These are phyloP conservation scores for Phialophora verrucosa DNA, from an alignment of 2,329 filamentous ascomycete species.

Conservation along the genomic window DNA sequence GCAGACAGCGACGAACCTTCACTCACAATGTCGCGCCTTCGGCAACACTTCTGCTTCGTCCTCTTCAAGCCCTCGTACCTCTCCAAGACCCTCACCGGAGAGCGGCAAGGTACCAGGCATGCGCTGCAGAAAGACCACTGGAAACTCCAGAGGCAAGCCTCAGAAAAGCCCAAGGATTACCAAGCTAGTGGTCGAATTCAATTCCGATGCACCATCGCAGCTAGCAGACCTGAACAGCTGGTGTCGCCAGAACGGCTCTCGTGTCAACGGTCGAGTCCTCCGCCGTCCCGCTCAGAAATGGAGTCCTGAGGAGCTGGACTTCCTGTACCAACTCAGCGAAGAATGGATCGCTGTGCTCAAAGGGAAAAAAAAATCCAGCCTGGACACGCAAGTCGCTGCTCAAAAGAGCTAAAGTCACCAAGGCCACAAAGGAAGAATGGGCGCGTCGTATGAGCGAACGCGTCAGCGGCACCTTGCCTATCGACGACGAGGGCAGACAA, in stretches of 20 bases:
- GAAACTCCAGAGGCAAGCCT: neutral
- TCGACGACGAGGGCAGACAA: neutral
- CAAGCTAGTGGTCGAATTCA: neutral
- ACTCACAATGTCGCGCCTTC: neutral
- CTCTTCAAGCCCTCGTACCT: no score
- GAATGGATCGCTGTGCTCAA: neutral
- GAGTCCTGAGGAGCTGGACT: conserved; percentile 40
- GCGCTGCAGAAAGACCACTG: neutral
- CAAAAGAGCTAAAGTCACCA: neutral
- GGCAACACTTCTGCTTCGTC: no score
- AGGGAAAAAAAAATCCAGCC: neutral
- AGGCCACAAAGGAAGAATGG: conserved; percentile 3
- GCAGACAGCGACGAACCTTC: neutral
- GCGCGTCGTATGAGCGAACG: conserved; percentile 1
- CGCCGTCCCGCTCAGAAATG: neutral
- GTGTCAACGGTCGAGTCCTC: neutral
- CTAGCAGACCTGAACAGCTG: conserved; percentile 18
- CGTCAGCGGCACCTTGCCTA: neutral
- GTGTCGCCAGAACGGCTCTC: conserved; percentile 15
- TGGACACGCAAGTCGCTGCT: neutral
- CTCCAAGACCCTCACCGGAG: neutral
- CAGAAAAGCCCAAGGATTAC: neutral
- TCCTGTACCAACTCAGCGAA: neutral
- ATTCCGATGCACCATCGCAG: conserved; percentile 12
- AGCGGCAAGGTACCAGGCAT: neutral